Conservation (phyloP, 495 filamentous ascomycete species). For the Penicilliopsis zonata region DNA sequence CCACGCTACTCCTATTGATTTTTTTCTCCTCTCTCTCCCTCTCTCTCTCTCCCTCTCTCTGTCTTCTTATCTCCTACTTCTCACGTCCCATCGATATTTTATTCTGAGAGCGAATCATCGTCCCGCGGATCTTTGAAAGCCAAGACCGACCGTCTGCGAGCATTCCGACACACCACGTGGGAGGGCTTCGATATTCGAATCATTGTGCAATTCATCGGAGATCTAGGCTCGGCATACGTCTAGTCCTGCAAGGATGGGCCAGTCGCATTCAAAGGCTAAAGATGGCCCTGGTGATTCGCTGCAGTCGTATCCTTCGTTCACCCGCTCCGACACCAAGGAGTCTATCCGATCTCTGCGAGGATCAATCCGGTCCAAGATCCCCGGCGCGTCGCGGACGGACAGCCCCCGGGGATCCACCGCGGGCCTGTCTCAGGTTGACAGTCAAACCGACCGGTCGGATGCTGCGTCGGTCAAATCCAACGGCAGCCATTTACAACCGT, state of each 20-base stretch:
- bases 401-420: conserved; percentile 69
- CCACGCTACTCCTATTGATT: too few relatives aligned
- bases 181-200: too few relatives aligned
- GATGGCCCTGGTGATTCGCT: conserved; percentile 44
- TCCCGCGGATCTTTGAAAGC: too few relatives aligned
- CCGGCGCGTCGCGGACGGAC: conserved; percentile 49
- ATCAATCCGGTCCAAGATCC: conserved; percentile 63
- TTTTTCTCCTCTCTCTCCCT: too few relatives aligned
- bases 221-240: conserved; percentile 25
- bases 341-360: conserved; percentile 76
- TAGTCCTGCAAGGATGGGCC: conserved; percentile 60
- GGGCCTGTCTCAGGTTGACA: conserved; percentile 47
- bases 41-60: too few relatives aligned
- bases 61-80: too few relatives aligned
- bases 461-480: conserved; percentile 59
- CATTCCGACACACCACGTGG: too few relatives aligned
- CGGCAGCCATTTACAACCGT: conserved; percentile 34
- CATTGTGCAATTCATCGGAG: conserved; percentile 14
- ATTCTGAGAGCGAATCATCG: too few relatives aligned
- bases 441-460: conserved; percentile 56
- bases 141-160: too few relatives aligned
- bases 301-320: conserved; percentile 81
- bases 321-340: conserved; percentile 89
- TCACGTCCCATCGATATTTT: too few relatives aligned
- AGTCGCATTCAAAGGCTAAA: conserved; percentile 75